Base-by-base conservation (phyloP, 345 rosid species). In the Salix brachista region DNA sequence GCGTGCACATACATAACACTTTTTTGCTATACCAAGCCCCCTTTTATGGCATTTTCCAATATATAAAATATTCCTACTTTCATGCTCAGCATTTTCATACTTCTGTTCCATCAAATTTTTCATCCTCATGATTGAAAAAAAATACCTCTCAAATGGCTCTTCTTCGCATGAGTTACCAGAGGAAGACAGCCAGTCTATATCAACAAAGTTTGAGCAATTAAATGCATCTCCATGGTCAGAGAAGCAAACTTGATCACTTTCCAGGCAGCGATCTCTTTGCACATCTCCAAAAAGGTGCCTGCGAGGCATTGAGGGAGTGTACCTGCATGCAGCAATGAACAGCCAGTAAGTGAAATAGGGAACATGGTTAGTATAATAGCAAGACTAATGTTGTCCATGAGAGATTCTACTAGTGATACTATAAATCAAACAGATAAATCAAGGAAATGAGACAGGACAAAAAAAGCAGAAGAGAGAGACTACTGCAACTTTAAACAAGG, bases 111-210 rank as follows among this genome's bases (percentile, higher is more conserved):
- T 13, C 14, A 11, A 62, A 46, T 21, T 46, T 30, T 58, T 12
- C 62, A 56, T 58, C 62, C 62, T 56, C 5, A 0, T 60, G 42
- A 36, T 50, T 39, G 30, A 50, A 28, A 78, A 34, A 73, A 81
- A 80, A 56, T 90, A 96, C 99, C 99, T 96, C 84, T 88, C 91
- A 79, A 82, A 88, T 65, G 83, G 90, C 80, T 96, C 97, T 58
- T 92, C 97, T 71, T 96, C 97, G 8, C 91, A 92, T 72, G 96
- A 92, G 80, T 90, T 94, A 75, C 92, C 98, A 2, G 97, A 91
- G 37, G 98, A 96, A 6, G 98, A 96, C 42, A 96, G 89, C 96
- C 97, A 89, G 78, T 94, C 98, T 48, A 94, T 78, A 83, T 96
- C 98, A 79, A 96, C 85, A 84, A 96, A 96, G 85, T 96, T 96